Conservation (phyloP, 805 yeast species). For the Candida loeiensis region DNA sequence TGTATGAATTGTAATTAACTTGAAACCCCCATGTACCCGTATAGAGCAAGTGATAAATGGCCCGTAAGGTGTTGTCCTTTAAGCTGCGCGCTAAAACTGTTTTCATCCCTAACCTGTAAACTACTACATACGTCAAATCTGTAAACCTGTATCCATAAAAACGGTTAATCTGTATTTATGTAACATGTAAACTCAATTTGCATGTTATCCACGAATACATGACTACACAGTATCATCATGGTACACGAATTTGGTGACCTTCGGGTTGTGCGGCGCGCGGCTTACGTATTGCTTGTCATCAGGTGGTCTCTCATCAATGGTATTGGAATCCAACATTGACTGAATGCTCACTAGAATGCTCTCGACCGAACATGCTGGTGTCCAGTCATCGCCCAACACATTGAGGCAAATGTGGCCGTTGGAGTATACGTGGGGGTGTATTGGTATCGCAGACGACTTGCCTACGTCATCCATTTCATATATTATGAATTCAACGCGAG, state of each 20-base stretch:
- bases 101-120: background rate
- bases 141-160: too few relatives aligned
- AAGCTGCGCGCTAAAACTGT: too few relatives aligned
- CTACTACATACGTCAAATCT: too few relatives aligned
- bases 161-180: too few relatives aligned
- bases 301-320: conserved; percentile 48
- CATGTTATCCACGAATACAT: too few relatives aligned
- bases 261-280: conserved; percentile 58
- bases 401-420: conserved; percentile 79
- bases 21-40: too few relatives aligned
- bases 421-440: conserved; percentile 72
- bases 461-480: conserved; percentile 10
- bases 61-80: too few relatives aligned
- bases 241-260: conserved; percentile 45
- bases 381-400: conserved; percentile 62
- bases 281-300: conserved; percentile 50
- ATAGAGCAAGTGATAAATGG: too few relatives aligned
- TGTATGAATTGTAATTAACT: too few relatives aligned
- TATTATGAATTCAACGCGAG: conserved; percentile 51
- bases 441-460: conserved; percentile 40
- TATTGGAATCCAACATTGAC: conserved; percentile 57
- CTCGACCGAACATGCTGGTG: conserved; percentile 56
- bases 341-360: conserved; percentile 56
- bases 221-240: conserved; percentile 52
- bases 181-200: too few relatives aligned